Evolutionary conservation across 495 filamentous ascomycete species (phyloP).

Genomic region (Aspergillus affinis): DNA sequence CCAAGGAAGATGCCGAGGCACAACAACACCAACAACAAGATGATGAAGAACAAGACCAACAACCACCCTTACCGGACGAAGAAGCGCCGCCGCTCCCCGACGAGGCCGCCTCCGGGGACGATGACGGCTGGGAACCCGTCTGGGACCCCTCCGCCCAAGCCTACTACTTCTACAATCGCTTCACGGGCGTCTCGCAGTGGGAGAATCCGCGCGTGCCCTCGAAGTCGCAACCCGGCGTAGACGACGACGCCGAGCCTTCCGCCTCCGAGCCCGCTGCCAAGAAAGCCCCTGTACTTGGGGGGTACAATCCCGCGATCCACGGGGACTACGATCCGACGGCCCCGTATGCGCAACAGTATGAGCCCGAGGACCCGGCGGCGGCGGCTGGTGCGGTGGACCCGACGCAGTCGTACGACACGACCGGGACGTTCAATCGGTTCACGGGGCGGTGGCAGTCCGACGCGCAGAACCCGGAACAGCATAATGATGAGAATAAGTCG

Average conservation of each 20-base stretch:
- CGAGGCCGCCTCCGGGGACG: slow-evolving; percentile 56
- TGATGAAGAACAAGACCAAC: too few relatives aligned
- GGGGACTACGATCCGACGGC: slow-evolving; percentile 94
- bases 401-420: slow-evolving; percentile 56
- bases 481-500: slow-evolving; percentile 88
- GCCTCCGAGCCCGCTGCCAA: slow-evolving; percentile 9
- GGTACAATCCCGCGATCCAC: slow-evolving; percentile 95
- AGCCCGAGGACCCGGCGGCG: slow-evolving; percentile 30
- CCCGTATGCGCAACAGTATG: slow-evolving; percentile 72
- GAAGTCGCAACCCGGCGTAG: slow-evolving; percentile 24
- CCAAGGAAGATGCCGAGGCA: slow-evolving; percentile 13
- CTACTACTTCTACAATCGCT: slow-evolving; percentile 90
- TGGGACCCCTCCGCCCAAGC: slow-evolving; percentile 72
- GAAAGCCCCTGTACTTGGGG: slow-evolving; percentile 47
- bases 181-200: slow-evolving; percentile 76
- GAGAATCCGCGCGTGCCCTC: slow-evolving; percentile 81
- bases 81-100: slow-evolving; percentile 50
- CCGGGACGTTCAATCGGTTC: slow-evolving; percentile 85
- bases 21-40: too few relatives aligned
- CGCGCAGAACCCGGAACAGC: slow-evolving; percentile 63
- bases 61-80: slow-evolving; percentile 53
- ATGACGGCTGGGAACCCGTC: slow-evolving; percentile 86
- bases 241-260: slow-evolving; percentile 7
- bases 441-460: slow-evolving; percentile 80
- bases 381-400: slow-evolving; percentile 35